Base-by-base conservation (phyloP, 139 green algal species). In the Chlorella sp. region DNA sequence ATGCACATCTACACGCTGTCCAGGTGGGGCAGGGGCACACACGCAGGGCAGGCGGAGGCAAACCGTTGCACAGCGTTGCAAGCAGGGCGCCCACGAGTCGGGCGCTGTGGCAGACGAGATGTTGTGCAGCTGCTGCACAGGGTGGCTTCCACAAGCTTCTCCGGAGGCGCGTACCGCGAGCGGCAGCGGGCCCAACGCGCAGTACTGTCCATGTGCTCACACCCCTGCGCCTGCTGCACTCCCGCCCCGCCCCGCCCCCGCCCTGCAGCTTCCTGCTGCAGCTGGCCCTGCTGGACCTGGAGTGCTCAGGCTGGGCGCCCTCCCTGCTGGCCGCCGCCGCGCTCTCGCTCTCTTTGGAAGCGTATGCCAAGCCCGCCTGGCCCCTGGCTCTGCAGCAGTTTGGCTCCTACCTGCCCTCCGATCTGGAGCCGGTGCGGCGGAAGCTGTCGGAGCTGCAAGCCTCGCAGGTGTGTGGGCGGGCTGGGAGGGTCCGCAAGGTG, bases 1-100 rank as follows among this genome's bases (percentile, higher is more conserved):
- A 95, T 96, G 92, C 93, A 96, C 87, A 86, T 95, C 11, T 96
- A 96, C 83, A 94, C 92, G 11, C 73, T 96, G 0, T 92, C 94
- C 42, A 95, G 92, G 92, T 93, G 77, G 21, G 89, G 28, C 16
- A 42, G 16, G n/a, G 21, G 64, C 40, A n/a, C n/a, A n/a, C n/a
- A 34, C 1, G 39, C 34, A 15, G 73, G 30, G 73, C 14, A 32
- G 71, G 71, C 30, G 30, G 24, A 2, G 68, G n/a, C n/a, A n/a
- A n/a, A n/a, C n/a, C n/a, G n/a, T n/a, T n/a, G n/a, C n/a, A n/a
- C n/a, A n/a, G n/a, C n/a, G n/a, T n/a, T n/a, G n/a, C n/a, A n/a
- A n/a, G n/a, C n/a, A n/a, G n/a, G n/a, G n/a, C n/a, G n/a, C n/a
- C n/a, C n/a, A n/a, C n/a, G n/a, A n/a, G n/a, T n/a, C n/a, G n/a